Percentiles rank a stretch among this genome's conserved stretches.
Evolutionary conservation across 2,329 filamentous ascomycete genomes (phyloP).

Genomic region (Fusarium verrucosum): DNA sequence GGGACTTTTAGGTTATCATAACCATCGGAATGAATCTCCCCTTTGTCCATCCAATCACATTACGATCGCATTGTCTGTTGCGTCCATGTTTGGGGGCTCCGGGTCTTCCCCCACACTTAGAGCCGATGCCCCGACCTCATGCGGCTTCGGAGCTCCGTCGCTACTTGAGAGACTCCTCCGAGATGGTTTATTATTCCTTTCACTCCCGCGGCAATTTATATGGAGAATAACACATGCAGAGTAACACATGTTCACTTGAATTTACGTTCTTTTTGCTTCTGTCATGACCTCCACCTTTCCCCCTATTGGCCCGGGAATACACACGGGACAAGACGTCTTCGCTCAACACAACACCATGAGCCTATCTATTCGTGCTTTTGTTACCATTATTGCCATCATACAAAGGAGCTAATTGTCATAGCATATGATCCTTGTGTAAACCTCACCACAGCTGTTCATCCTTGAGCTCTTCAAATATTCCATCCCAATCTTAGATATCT

Average conservation of each 20-base stretch:
- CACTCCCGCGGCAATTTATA: slow-evolving; percentile 20
- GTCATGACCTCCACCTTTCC: slow-evolving; percentile 1
- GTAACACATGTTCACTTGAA: neutral
- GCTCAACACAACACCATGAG: slow-evolving; percentile 11
- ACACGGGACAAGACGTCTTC: neutral
- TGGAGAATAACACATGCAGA: slow-evolving; percentile 1
- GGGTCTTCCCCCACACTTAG: slow-evolving; percentile 38
- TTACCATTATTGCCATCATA: neutral
- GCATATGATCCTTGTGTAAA: neutral
- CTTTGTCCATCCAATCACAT: slow-evolving; percentile 28
- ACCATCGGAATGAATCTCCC: slow-evolving; percentile 20
- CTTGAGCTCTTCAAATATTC: neutral
- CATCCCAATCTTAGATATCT: neutral
- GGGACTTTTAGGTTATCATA: slow-evolving; percentile 11
- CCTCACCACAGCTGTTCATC: neutral
- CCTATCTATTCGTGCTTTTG: slow-evolving; percentile 4
- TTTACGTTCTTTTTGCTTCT: slow-evolving; percentile 11
- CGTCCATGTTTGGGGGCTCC: slow-evolving; percentile 7
- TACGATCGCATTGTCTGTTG: slow-evolving; percentile 20
- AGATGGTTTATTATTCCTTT: slow-evolving; percentile 23
- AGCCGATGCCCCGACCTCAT: slow-evolving; percentile 42
- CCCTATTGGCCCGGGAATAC: slow-evolving; percentile 19
- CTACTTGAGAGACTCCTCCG: slow-evolving; percentile 30
- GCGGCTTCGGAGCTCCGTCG: slow-evolving; percentile 42
- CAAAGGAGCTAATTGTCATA: neutral